Percentiles rank a stretch among this genome's conserved stretches.
These are phyloP conservation scores for Penicillium sp. DNA, from an alignment of 2,329 filamentous ascomycete species.

Conservation along the genomic window DNA sequence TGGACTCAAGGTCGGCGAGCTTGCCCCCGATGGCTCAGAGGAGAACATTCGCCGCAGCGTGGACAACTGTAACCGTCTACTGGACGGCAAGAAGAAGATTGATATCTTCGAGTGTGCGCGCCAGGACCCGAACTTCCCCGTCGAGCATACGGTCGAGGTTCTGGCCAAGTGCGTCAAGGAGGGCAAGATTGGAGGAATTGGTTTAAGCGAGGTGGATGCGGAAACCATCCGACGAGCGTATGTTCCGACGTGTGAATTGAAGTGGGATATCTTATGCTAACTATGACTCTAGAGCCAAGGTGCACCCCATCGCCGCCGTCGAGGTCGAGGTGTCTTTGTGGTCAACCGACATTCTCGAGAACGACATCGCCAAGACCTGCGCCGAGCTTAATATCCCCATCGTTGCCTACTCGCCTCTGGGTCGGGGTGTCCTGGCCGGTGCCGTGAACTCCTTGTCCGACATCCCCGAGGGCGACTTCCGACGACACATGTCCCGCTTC, in stretches of 20 bases:
- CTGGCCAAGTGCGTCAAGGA: constrained; percentile 40
- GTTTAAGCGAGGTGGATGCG: constrained; percentile 44
- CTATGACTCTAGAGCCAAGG: constrained; percentile 39
- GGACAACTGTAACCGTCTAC: constrained; percentile 52
- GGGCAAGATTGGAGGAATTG: constrained; percentile 44
- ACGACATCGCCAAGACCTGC: constrained; percentile 55
- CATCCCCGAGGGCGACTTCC: constrained; percentile 47
- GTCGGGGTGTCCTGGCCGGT: constrained; percentile 53
- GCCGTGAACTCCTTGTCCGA: constrained; percentile 46
- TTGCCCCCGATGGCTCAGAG: constrained; percentile 50
- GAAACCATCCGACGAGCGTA: constrained; percentile 43
- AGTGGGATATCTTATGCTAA: constrained; percentile 27
- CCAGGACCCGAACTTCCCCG: constrained; percentile 50
- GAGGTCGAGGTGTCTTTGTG: constrained; percentile 60
- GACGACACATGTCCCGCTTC: constrained; percentile 46
- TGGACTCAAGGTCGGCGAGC: constrained; percentile 37
- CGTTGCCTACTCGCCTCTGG: constrained; percentile 57
- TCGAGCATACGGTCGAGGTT: constrained; percentile 45
- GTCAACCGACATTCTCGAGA: constrained; percentile 53
- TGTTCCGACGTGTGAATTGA: constrained; percentile 12
- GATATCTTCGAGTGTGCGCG: constrained; percentile 59
- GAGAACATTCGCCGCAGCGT: constrained; percentile 55
- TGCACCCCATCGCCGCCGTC: constrained; percentile 55
- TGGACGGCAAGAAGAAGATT: constrained; percentile 56
- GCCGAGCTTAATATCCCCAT: constrained; percentile 55